phyloP scores from a whole-genome alignment of 2,329 filamentous ascomycete species.

The Sarocladium brachiariae region DNA sequence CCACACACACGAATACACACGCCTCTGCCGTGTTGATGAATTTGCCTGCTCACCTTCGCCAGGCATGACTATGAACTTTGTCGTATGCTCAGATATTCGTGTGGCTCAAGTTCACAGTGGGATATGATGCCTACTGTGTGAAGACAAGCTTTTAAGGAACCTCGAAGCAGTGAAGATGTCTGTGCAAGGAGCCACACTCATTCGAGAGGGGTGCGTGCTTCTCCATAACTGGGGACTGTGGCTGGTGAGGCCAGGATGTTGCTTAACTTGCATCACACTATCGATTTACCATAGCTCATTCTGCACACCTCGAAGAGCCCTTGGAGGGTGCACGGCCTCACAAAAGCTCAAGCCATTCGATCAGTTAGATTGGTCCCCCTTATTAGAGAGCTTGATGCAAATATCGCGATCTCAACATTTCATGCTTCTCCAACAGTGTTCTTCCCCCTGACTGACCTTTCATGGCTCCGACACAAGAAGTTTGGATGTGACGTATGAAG shows the following conservation, averaged over 20 bases:
- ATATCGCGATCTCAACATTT: too few relatives aligned
- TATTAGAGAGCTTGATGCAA: too few relatives aligned
- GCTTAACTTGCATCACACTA: neutral
- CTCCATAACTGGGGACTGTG: conserved; percentile 1
- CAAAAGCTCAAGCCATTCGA: neutral
- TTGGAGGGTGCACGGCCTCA: neutral
- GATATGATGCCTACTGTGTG: too few relatives aligned
- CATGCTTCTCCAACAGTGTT: too few relatives aligned
- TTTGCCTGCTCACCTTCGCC: neutral
- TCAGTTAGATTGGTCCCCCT: neutral
- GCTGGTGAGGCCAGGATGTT: conserved; percentile 4
- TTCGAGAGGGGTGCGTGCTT: neutral
- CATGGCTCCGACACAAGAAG: neutral
- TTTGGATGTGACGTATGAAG: neutral
- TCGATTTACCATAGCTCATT: conserved; percentile 2
- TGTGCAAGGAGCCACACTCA: neutral
- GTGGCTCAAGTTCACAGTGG: too few relatives aligned
- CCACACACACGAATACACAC: neutral
- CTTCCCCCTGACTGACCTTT: neutral
- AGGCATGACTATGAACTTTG: neutral
- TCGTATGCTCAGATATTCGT: too few relatives aligned
- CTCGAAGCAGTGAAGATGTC: neutral
- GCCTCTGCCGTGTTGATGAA: neutral
- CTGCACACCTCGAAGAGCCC: neutral
- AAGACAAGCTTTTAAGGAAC: neutral